Evolutionary conservation across 352 stramenopile species (phyloP).

Genomic region (Phytopythium helicoides): DNA sequence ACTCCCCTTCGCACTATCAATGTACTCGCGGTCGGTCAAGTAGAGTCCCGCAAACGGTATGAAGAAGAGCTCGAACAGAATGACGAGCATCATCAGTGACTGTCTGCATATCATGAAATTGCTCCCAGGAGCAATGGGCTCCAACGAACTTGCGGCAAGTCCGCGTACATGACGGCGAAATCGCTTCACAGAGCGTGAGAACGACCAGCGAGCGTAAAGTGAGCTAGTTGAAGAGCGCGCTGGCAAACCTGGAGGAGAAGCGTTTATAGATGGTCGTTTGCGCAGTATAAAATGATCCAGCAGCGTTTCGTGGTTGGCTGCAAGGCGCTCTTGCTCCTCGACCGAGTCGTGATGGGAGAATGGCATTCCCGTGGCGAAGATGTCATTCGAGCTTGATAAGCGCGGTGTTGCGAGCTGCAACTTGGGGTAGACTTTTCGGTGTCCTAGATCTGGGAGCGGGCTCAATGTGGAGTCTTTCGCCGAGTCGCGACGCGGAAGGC

Average conservation of each 20-base stretch:
- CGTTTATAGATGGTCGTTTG: not conserved
- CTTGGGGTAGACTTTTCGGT: not conserved
- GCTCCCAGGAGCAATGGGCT: not conserved
- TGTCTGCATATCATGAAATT: not conserved
- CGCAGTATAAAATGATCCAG: constrained; percentile 1
- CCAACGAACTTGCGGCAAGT: not conserved
- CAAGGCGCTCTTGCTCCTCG: not conserved
- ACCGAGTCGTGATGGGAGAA: not conserved
- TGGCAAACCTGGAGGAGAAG: not conserved
- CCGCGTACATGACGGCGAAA: not conserved
- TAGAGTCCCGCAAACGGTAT: not conserved
- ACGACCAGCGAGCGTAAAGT: not conserved
- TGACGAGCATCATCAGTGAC: not conserved
- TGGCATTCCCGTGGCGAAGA: not conserved
- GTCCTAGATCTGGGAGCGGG: not conserved
- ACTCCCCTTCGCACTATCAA: not conserved
- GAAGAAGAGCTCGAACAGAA: not conserved
- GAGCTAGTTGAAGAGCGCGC: not conserved
- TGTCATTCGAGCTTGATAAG: not conserved
- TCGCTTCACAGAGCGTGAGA: not conserved
- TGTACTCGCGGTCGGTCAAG: not conserved
- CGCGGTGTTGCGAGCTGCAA: not conserved
- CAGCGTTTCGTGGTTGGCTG: not conserved
- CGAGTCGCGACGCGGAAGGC: not conserved
- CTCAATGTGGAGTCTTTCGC: not conserved